Evolutionary conservation across 1,284 basidiomycete species (phyloP), one percentile per base, ranked within the genome.

Genomic region (Fomitopsis betulina): DNA sequence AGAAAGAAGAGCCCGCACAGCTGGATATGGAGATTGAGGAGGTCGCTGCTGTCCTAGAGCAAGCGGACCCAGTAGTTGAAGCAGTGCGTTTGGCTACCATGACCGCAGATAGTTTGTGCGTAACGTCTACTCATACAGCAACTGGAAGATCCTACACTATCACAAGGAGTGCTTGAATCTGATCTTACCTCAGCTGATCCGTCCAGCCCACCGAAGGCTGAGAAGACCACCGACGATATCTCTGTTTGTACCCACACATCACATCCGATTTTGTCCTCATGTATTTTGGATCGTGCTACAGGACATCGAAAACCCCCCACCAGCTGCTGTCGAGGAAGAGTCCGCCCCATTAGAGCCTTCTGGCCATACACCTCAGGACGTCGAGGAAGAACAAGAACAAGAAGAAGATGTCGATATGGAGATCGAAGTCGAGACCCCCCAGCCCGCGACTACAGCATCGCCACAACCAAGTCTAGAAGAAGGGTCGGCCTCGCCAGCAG

Each of bases 31-130:
- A 47, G 10, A 5, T 47, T 10, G 19, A 53, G 37, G 59, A 65
- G 43, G 56, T 57, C 8, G 19, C 54, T 9, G 42, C 6, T 15
- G 43, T 30, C 32, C 23, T 23, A 6, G 54, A 47, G 23, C 10
- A 25, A 30, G 5, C 10, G 8, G 56, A 54, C 19, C 54, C 53
- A 17, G 63, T 59, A 32, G 55, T 50, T 27, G 68, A 70, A 52
- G 60, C 62, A 13, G 45, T 47, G 13, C 27, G 25, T 30, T 15
- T 37, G 35, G 13, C 12, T 12, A 10, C 4, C 35, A 15, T 12
- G 13, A 21, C 3, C 12, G 23, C 45, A 23, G 27, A 10, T 10
- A 17, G 19, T 1, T 25, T 13, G 23, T 17, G 25, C 25, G 1
- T 15, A 15, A 5, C 13, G 15, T 30, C 15, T 13, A 30, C 23